Evolutionary conservation across 805 yeast genomes (phyloP), one percentile per base, ranked within the genome.

Genomic region (Huiozyma naganishii): DNA sequence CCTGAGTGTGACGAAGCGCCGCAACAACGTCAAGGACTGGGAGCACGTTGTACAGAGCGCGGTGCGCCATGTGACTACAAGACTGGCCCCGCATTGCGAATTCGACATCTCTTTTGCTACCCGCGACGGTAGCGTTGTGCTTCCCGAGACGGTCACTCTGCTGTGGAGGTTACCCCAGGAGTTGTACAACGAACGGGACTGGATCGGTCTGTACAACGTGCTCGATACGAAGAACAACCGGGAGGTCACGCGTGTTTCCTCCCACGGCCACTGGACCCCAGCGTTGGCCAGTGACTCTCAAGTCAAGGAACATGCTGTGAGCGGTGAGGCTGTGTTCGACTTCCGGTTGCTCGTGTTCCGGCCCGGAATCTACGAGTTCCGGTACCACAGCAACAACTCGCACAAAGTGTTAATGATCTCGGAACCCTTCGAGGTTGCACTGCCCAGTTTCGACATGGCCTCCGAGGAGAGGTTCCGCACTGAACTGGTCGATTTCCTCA

Each of bases 201-300:
- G 95, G 95, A 72, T 84, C 50, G 94, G 92, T 1, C 61, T 84
- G 29, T 84, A 84, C 62, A 74, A 75, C 43, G 72, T 81, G 7
- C 64, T 74, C 27, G 82, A 74, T 48, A 77, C 84, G 12, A 72
- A 78, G 5, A 66, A 67, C 32, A 73, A 80, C 17, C 69, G 77
- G 43, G 69, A 70, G 36, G 70, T 67, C 28, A 83, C 92, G 0
- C 62, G 71, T 33, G 64, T 77, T n/a, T 68, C 83, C 9, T 79
- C 88, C 7, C 61, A 71, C 34, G 83, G 83, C 8, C 77, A 80
- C 48, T 83, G 90, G 90, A 53, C 67, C 32, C 77, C 76, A 44
- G 59, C 71, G 9, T 64, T 68, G 12, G 43, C 54, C 30, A 39
- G 36, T 6, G 32, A 9, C 7, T 37, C 45, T 3, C 42, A 49